Conservation (phyloP, 441 rosid genomes). For the Breynia disticha region DNA sequence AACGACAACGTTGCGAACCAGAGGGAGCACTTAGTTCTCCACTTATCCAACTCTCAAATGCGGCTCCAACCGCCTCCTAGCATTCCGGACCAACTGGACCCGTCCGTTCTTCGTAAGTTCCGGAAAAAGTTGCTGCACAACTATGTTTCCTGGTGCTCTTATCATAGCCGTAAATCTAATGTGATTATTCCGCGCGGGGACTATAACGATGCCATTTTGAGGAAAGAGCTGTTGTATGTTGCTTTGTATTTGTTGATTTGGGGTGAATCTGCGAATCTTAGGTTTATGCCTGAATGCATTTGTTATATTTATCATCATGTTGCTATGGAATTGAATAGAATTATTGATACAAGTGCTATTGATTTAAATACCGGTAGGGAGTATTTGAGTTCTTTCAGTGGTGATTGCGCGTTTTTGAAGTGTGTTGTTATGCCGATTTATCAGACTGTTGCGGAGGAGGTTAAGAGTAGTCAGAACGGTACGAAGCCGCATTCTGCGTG, state of each 20-base stretch:
- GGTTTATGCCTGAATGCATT: conserved; percentile 80
- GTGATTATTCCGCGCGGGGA: conserved; percentile 44
- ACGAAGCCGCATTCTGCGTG: conserved; percentile 66
- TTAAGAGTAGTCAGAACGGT: conserved; percentile 62
- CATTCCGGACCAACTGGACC: conserved; percentile 62
- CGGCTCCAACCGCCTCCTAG: conserved; percentile 67
- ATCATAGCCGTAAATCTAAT: conserved; percentile 51
- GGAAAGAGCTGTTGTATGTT: conserved; percentile 71
- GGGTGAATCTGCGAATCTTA: conserved; percentile 83
- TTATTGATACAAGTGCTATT: conserved; percentile 44
- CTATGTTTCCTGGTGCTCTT: conserved; percentile 82
- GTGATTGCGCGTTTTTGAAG: conserved; percentile 65
- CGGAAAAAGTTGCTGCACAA: conserved; percentile 56
- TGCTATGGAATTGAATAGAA: conserved; percentile 77
- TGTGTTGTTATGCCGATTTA: conserved; percentile 73
- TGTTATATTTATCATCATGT: conserved; percentile 77
- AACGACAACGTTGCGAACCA: conserved; percentile 68
- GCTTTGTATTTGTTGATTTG: conserved; percentile 67
- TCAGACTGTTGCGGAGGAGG: conserved; percentile 52
- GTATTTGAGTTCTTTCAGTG: conserved; percentile 54
- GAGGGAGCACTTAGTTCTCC: conserved; percentile 79
- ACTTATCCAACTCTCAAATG: conserved; percentile 88
- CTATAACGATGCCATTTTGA: conserved; percentile 36
- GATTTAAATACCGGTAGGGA: conserved; percentile 76
- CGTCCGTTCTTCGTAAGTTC: conserved; percentile 50